A percentile compares a stretch with the other conserved stretches of the same genome.
These are phyloP conservation scores for Pseudofabraea citricarpa DNA, from an alignment of 2,329 filamentous ascomycete species.

Conservation along the genomic window DNA sequence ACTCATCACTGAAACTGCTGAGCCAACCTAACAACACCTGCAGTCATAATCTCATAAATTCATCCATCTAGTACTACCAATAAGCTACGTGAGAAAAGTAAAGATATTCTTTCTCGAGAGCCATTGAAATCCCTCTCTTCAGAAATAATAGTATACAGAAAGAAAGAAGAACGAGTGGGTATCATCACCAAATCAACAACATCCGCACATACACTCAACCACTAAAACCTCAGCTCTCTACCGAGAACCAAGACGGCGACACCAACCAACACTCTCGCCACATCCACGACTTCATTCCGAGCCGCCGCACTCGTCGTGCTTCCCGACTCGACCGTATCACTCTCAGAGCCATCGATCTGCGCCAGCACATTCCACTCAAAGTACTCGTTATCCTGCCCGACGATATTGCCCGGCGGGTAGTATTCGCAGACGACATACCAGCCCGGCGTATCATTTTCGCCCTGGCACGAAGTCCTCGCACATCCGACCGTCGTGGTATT, in stretches of 20 bases:
- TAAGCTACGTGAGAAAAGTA: no score
- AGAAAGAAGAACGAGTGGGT: no score
- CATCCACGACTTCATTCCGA: conserved; percentile 1
- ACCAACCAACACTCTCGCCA: conserved; percentile 3
- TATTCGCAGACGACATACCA: conserved; percentile 71
- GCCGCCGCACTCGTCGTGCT: conserved; percentile 6
- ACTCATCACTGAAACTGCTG: no score
- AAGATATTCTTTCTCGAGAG: no score
- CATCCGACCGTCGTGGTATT: conserved; percentile 56
- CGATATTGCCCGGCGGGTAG: conserved; percentile 61
- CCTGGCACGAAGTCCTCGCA: conserved; percentile 35
- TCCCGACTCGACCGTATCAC: conserved; percentile 22
- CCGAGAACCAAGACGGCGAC: neutral
- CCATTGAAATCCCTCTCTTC: no score
- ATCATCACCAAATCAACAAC: no score
- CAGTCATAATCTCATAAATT: no score
- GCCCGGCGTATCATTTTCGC: conserved; percentile 37
- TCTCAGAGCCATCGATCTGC: conserved; percentile 14
- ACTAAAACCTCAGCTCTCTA: neutral
- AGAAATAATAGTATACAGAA: no score
- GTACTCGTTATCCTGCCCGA: conserved; percentile 44
- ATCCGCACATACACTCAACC: no score
- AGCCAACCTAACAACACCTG: no score
- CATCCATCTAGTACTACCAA: no score
- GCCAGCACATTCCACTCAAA: conserved; percentile 31